These are phyloP conservation scores for Corymbia citriodora DNA, from an alignment of 441 rosid species.

Conservation along the genomic window DNA sequence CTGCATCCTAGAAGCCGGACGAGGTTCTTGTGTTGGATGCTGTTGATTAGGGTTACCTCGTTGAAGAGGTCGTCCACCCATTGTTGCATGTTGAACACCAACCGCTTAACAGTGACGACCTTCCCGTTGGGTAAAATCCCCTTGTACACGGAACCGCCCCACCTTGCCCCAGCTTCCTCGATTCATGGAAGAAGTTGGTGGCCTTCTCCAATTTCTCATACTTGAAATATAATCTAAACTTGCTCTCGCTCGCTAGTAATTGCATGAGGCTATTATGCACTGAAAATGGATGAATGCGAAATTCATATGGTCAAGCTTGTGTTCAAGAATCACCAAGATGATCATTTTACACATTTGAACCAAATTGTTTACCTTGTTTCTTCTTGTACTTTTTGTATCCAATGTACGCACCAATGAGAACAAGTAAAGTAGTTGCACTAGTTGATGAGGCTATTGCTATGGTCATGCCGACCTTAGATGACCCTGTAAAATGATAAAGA, in stretches of 20 bases:
- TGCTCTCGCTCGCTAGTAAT: not conserved
- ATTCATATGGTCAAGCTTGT: not conserved
- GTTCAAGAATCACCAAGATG: not conserved
- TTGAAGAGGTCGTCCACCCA: not conserved
- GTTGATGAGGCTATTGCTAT: not conserved
- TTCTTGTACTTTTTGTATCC: not conserved
- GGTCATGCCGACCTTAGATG: accelerated
- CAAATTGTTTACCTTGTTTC: not conserved
- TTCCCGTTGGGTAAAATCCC: not conserved
- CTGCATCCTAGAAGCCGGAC: not conserved
- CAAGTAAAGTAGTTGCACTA: accelerated
- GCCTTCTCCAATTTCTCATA: not conserved
- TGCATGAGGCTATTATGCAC: not conserved
- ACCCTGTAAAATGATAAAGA: too few species aligned
- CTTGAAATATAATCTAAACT: not conserved
- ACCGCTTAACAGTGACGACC: accelerated
- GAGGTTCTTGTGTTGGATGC: not conserved
- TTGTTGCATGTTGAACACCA: not conserved
- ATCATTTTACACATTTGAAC: not conserved
- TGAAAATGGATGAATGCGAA: not conserved
- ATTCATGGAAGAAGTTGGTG: not conserved
- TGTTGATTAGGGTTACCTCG: accelerated
- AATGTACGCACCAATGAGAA: accelerated
- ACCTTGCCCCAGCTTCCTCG: not conserved
- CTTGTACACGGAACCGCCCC: not conserved